Evolutionary conservation across 2,329 filamentous ascomycete genomes (phyloP).

Genomic region (Neonectria coccinea): DNA sequence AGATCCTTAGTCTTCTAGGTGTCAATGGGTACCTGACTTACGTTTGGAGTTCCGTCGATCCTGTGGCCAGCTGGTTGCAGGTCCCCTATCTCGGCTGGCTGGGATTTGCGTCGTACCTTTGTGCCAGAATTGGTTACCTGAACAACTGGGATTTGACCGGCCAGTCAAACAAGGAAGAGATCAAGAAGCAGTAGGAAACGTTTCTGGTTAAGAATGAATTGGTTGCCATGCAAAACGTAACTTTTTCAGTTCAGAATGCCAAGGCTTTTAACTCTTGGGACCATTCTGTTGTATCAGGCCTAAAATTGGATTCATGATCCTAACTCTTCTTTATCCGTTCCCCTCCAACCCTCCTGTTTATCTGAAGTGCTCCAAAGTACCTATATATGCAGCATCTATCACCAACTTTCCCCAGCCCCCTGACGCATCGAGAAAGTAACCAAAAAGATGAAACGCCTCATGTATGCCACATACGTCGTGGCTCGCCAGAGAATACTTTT

Average conservation of each 20-base stretch:
- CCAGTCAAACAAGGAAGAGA: slow-evolving; percentile 42
- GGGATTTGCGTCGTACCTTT: slow-evolving; percentile 87
- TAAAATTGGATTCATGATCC: slow-evolving; percentile 1
- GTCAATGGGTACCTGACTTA: slow-evolving; percentile 80
- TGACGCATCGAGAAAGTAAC: slow-evolving; percentile 8
- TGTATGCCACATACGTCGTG: slow-evolving; percentile 32
- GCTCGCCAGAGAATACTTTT: slow-evolving; percentile 18
- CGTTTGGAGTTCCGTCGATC: slow-evolving; percentile 80
- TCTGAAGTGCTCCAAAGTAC: not conserved
- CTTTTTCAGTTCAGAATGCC: not conserved
- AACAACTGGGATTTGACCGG: slow-evolving; percentile 73
- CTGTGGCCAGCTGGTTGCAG: slow-evolving; percentile 77
- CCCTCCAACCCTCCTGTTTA: not conserved
- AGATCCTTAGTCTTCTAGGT: slow-evolving; percentile 79
- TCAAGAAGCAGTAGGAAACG: slow-evolving; percentile 41
- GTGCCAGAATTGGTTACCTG: slow-evolving; percentile 73
- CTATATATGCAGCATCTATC: not conserved
- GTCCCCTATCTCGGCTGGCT: slow-evolving; percentile 89
- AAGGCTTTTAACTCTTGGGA: not conserved
- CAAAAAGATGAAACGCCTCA: slow-evolving; percentile 36
- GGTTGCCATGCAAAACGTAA: not conserved
- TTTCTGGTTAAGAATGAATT: slow-evolving; percentile 31
- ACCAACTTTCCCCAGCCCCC: not conserved
- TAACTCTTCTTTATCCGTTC: not conserved
- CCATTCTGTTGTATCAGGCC: not conserved